Evolutionary conservation across 2,329 filamentous ascomycete genomes (phyloP), one percentile per base, ranked within the genome.

Genomic region (Talaromyces sp.): DNA sequence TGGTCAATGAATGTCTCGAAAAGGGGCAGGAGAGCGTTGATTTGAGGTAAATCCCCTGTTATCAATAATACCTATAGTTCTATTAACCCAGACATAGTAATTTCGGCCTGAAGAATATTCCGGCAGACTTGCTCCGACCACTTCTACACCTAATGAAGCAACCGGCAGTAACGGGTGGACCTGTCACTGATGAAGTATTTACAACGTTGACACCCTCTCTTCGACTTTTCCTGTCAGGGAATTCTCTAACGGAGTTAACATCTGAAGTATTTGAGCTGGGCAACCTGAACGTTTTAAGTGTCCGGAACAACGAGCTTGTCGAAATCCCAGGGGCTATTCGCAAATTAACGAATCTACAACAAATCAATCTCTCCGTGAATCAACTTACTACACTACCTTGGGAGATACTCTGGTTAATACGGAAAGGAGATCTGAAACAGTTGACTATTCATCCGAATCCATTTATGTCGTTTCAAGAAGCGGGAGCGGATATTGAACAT

Each of bases 351-450:
- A 70, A 70, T 45, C 65, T 80, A 40, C 70, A 75, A 64, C 73
- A 75, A 25, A 63, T 79, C n/a, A 79, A 79, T 37, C 61, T 80
- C 22, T 72, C 75, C 1, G 72, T 73, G 31, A 80, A 80, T 59
- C 66, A 71, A 31, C 66, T 80, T 9, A 61, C 65, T 10, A 69
- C 68, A 45, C 70, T 80, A 2, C 78, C 78, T 0, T 78, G 74
- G 69, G 77, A 80, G 53, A 62, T 80, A 6, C 61, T 80, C 15
- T 67, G 69, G 56, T 66, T 79, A 3, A 70, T 74, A 21, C 67
- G 65, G 31, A 66, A 71, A 41, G 72, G 73, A 5, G 67, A 73
- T 21, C 56, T 77, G 48, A 73, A 69, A 54, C 73, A 73, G 48
- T 63, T 76, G 17, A 71, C 65, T 2, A 67, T 73, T 15, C 71